These are phyloP conservation scores for Termitomyces sp. DNA, from an alignment of 768 basidiomycete genomes.

Conservation along the genomic window DNA sequence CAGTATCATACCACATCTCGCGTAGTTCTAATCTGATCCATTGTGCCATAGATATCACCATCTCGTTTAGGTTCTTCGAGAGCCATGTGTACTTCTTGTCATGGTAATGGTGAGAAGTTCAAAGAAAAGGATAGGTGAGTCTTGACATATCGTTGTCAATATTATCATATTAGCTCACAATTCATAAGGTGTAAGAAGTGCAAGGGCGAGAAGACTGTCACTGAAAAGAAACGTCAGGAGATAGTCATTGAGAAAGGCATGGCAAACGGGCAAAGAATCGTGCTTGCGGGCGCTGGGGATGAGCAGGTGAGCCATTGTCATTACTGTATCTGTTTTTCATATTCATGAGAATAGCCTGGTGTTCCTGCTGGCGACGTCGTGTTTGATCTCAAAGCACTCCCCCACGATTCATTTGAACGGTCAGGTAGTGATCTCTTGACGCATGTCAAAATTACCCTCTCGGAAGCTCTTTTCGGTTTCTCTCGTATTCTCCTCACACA, in stretches of 20 bases:
- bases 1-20: constrained; percentile 2
- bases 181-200: constrained; percentile 86
- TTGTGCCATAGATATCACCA: constrained; percentile 31
- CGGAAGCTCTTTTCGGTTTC: constrained; percentile 95
- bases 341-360: constrained; percentile 52
- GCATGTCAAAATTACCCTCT: constrained; percentile 79
- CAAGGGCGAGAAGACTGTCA: constrained; percentile 77
- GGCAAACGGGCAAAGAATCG: constrained; percentile 76
- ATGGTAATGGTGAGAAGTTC: constrained; percentile 62
- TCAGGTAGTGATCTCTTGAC: constrained; percentile 78
- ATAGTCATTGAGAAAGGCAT: constrained; percentile 86
- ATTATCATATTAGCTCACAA: background rate
- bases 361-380: constrained; percentile 87
- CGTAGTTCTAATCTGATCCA: background rate
- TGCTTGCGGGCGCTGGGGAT: constrained; percentile 89
- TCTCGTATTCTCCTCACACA: constrained; percentile 86
- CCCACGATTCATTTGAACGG: constrained; percentile 80
- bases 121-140: constrained; percentile 79
- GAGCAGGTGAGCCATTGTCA: constrained; percentile 53
- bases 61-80: constrained; percentile 45
- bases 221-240: constrained; percentile 87
- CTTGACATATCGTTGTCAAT: background rate
- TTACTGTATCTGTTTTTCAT: background rate
- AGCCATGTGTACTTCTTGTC: constrained; percentile 61
- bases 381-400: constrained; percentile 63